Base-by-base conservation (phyloP, 352 stramenopile genomes). In the Globisporangium camurandrum region DNA sequence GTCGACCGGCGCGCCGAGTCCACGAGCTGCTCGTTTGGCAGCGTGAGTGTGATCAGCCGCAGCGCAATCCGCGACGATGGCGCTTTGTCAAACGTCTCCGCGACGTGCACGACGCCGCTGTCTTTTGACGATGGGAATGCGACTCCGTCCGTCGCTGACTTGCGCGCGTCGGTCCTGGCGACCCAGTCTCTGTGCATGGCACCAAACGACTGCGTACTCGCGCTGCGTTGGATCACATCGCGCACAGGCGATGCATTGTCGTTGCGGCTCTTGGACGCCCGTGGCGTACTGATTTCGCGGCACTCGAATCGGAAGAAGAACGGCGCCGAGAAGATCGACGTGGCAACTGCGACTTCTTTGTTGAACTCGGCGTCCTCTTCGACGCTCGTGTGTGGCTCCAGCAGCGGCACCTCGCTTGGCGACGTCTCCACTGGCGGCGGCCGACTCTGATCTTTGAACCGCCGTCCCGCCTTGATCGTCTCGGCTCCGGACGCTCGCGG, bases 261-360 rank as follows among this genome's bases (percentile, higher is more conserved):
- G n/a, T n/a, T n/a, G n/a, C n/a, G n/a, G n/a, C n/a, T n/a, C n/a
- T n/a, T 23, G 42, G 14, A 26, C 22, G 0, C 46, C 26, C 64
- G 61, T 27, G 64, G 59, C 11, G 46, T 57, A 24, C 53, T 71
- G 17, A 90, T 50, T 46, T 89, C 63, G 22, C 74, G 75, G 33
- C 70, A 93, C 51, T 94, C 84, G 41, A 93, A 92, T 10, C 64
- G 80, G 26, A 94, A 86, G 56, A 94, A 94, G 48, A 93, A 91
- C 33, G 84, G 79, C 8, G 82, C 68, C 12, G 78, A 92, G 49
- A 92, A 88, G 28, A 72, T 88, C 16, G 80, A 93, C 9, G 78
- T 90, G 7, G 79, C 78, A 17, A 84, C 81, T 1, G 76, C 81
- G 0, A 90, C 81, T 57, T 90, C 81, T 55, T 90, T 90, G 62